Conservation (phyloP, 1,284 basidiomycete genomes). For the Porogramme epimiltina region DNA sequence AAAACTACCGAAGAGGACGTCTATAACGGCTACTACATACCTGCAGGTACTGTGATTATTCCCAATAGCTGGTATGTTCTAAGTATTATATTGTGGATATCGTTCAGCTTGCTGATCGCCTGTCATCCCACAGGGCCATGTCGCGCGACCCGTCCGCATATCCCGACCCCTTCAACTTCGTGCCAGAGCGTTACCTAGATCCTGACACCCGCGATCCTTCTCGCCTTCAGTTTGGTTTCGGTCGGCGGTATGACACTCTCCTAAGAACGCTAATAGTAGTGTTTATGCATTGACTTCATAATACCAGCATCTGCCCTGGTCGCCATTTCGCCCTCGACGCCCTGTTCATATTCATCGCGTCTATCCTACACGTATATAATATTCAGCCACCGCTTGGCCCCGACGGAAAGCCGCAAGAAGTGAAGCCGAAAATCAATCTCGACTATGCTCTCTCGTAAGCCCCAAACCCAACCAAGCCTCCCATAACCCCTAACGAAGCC, state of each 20-base stretch:
- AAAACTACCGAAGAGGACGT: slow-evolving; percentile 10
- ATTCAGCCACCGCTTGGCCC: slow-evolving; percentile 13
- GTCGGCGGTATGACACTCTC: slow-evolving; percentile 8
- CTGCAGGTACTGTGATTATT: slow-evolving; percentile 9
- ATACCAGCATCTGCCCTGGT: slow-evolving; percentile 20
- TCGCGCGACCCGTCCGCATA: slow-evolving; percentile 22
- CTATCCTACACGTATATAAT: slow-evolving; percentile 20
- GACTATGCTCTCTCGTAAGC: background rate
- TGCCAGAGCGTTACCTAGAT: slow-evolving; percentile 23
- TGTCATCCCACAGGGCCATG: slow-evolving; percentile 32
- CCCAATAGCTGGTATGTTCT: slow-evolving; percentile 11
- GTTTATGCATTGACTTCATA: too few relatives aligned
- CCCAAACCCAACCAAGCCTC: background rate
- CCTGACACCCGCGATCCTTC: slow-evolving; percentile 1
- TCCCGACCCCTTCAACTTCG: slow-evolving; percentile 24
- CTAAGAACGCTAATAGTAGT: background rate
- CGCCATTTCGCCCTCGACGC: slow-evolving; percentile 17
- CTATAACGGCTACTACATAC: slow-evolving; percentile 18
- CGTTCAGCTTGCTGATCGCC: too few relatives aligned
- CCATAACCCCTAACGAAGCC: background rate
- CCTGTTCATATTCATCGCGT: slow-evolving; percentile 23
- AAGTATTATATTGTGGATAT: background rate
- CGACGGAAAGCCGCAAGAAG: background rate
- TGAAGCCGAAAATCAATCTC: background rate
- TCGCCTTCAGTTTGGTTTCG: slow-evolving; percentile 15